Percentiles rank a stretch among this genome's conserved stretches.
Evolutionary conservation across 805 yeast species (phyloP).

Genomic region (Saturnispora serradocipensis): DNA sequence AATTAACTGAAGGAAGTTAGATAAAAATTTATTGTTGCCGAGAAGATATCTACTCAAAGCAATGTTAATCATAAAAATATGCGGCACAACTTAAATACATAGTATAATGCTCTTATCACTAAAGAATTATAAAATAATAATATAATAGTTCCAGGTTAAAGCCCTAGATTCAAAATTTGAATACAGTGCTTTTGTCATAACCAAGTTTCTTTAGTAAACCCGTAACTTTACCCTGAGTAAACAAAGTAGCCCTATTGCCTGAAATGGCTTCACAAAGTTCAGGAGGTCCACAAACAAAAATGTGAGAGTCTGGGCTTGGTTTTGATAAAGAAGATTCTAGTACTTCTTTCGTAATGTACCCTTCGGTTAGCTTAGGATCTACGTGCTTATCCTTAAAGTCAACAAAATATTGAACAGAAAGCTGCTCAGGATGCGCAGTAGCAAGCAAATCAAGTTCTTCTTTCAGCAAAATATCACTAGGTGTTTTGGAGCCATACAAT

Average conservation of each 20-base stretch:
- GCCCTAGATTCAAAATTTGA: constrained; percentile 52
- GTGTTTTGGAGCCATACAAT: constrained; percentile 70
- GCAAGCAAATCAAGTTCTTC: constrained; percentile 65
- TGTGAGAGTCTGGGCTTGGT: constrained; percentile 54
- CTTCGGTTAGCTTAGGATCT: constrained; percentile 52
- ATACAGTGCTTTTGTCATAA: constrained; percentile 77
- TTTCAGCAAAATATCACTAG: constrained; percentile 71
- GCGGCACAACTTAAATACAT: too few species aligned
- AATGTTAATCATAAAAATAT: too few species aligned
- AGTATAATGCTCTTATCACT: too few species aligned
- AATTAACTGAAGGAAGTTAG: too few species aligned
- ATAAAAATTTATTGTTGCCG: too few species aligned
- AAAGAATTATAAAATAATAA: too few species aligned
- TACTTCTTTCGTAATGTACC: constrained; percentile 72
- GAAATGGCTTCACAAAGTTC: constrained; percentile 79
- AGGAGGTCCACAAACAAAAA: constrained; percentile 95
- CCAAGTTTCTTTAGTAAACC: constrained; percentile 88
- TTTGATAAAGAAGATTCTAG: constrained; percentile 52
- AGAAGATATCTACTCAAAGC: too few species aligned
- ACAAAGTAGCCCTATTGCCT: constrained; percentile 74
- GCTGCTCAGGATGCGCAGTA: constrained; percentile 62
- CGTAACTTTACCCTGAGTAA: constrained; percentile 89
- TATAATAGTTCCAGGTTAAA: too few species aligned
- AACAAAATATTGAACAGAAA: constrained; percentile 69
- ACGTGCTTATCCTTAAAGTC: constrained; percentile 41